Percentiles rank a stretch among this genome's conserved stretches.
Conservation (phyloP, 768 basidiomycete species). For the Tylopilus subfusipes region DNA sequence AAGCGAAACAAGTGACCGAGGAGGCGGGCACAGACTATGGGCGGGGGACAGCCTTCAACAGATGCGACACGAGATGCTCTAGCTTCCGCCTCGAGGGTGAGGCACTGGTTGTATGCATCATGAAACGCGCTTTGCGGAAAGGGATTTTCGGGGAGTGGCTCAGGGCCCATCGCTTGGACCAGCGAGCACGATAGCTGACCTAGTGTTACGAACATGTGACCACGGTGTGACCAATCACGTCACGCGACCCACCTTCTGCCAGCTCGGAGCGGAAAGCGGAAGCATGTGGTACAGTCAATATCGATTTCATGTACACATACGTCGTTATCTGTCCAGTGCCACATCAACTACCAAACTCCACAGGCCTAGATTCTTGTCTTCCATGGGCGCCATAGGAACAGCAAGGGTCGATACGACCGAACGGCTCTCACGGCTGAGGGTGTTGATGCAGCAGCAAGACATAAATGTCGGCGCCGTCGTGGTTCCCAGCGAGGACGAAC, state of each 20-base stretch:
- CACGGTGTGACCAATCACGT: not conserved
- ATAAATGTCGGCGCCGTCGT: conserved; percentile 67
- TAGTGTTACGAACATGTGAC: not conserved
- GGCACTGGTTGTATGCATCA: not conserved
- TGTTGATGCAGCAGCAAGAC: conserved; percentile 60
- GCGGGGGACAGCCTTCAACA: not conserved
- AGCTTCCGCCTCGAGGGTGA: not conserved
- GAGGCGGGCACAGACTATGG: too few relatives aligned
- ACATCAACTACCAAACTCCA: conserved; percentile 4
- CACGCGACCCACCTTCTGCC: conserved; percentile 2
- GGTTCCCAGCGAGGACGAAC: conserved; percentile 91
- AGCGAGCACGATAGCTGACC: too few relatives aligned
- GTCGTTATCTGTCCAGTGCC: conserved; percentile 24
- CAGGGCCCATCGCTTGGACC: not conserved
- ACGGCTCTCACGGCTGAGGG: conserved; percentile 60
- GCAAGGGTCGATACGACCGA: conserved; percentile 58
- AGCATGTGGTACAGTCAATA: conserved; percentile 25
- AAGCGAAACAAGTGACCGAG: too few relatives aligned
- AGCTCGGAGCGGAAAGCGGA: conserved; percentile 23
- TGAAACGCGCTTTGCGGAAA: not conserved
- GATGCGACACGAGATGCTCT: not conserved
- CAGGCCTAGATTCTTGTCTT: conserved; percentile 9
- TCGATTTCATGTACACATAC: conserved; percentile 13
- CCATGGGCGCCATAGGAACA: conserved; percentile 37
- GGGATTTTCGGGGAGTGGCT: not conserved